Evolutionary conservation across 306 rosid species (phyloP), one percentile per base, ranked within the genome.

Genomic region (Begonia fuchsioides): DNA sequence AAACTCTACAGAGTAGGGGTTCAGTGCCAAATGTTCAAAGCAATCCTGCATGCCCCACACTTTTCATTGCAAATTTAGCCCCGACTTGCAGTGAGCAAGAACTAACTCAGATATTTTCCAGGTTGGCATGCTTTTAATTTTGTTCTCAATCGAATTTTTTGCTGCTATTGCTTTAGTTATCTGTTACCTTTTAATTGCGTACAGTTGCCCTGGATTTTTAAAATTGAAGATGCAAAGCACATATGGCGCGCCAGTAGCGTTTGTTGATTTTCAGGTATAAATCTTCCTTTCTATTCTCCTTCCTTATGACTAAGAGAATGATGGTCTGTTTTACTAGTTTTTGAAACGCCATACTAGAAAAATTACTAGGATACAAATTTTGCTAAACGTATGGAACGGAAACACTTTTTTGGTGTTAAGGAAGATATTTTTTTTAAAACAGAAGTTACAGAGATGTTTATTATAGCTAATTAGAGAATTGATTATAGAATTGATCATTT

Each of bases 201-300:
- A 54, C 68, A 90, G 98, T 75, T 90, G 67, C 70, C 87, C 77
- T 38, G 94, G 98, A 57, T 90, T 77, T 63, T 56, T 85, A 69
- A 82, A 90, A 71, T 68, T 90, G 70, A 85, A 90, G 81, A 77
- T 90, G 83, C 98, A 90, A 68, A 60, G 84, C 77, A 81, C 98
- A 3, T 90, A 76, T 47, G 98, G 98, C 49, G 71, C 95, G 57
- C 94, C 94, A 11, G 98, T 90, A 46, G 93, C 95, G 57, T 90
- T 90, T 69, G 94, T 82, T 64, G 96, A 90, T 68, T 85, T 90
- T 78, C 80, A 85, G 12, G 45, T 41, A 41, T 41, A 41, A 41
- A 47, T 47, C 11, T 47, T 47, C 10, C 14, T 47, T 10, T 9
- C 50, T 47, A 47, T 44, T 44, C n/a, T 15, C 3, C 15, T 44